Percentiles rank a stretch among this genome's conserved stretches.
phyloP scores from a whole-genome alignment of 73 alveolate genomes.

The Paramecium octaurelia region DNA sequence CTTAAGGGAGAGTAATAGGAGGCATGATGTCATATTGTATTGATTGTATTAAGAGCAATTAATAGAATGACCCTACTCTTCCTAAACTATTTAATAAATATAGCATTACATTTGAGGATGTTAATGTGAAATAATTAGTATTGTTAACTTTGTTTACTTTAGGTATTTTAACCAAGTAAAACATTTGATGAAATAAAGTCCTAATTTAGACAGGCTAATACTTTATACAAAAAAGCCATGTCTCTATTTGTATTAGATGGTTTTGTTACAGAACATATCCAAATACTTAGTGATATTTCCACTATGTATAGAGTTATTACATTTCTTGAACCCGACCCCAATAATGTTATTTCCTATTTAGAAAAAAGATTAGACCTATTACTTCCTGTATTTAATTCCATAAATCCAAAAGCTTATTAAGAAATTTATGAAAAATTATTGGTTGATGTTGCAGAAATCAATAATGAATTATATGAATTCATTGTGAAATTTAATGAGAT shows the following conservation, averaged over 20 bases:
- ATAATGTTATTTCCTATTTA: constrained; percentile 87
- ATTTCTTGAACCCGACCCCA: constrained; percentile 76
- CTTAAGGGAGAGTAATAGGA: constrained; percentile 72
- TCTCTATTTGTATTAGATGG: constrained; percentile 84
- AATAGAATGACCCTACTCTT: not conserved
- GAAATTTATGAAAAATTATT: constrained; percentile 79
- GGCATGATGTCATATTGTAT: constrained; percentile 45
- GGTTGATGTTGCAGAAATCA: constrained; percentile 90
- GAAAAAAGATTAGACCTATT: constrained; percentile 92
- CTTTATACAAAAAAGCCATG: constrained; percentile 91
- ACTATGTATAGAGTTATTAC: constrained; percentile 80
- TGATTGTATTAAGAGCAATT: constrained; percentile 17
- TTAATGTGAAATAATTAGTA: constrained; percentile 52
- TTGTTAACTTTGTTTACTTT: constrained; percentile 34
- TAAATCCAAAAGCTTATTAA: constrained; percentile 85
- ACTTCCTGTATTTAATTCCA: constrained; percentile 74
- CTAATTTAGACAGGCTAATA: constrained; percentile 86
- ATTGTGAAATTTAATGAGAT: constrained; percentile 74
- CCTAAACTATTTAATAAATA: not conserved
- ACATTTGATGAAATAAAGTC: constrained; percentile 91
- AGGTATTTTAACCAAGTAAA: constrained; percentile 57
- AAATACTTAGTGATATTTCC: constrained; percentile 81
- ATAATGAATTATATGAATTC: constrained; percentile 87
- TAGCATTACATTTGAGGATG: not conserved
- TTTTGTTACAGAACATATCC: constrained; percentile 88